Evolutionary conservation across 2,329 filamentous ascomycete species (phyloP).

Genomic region (Orbilia blumenaviensis): DNA sequence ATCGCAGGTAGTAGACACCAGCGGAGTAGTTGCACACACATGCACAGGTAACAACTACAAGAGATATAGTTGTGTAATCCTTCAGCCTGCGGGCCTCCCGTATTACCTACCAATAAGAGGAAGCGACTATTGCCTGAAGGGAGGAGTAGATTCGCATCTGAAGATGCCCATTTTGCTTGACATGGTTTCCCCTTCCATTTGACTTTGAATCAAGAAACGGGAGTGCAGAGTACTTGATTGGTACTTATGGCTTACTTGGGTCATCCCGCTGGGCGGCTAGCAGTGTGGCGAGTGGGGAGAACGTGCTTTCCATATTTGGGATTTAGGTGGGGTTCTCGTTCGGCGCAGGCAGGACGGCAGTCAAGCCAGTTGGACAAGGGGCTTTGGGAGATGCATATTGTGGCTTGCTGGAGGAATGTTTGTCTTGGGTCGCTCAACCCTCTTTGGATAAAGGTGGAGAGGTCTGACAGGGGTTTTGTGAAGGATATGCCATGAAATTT

Average conservation of each 20-base stretch:
- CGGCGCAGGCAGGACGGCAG: constrained; percentile 42
- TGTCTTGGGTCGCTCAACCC: constrained; percentile 40
- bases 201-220: neutral
- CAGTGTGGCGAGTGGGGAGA: constrained; percentile 46
- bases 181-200: neutral
- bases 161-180: neutral
- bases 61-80: neutral
- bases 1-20: neutral
- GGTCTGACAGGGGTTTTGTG: constrained; percentile 21
- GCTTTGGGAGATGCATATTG: constrained; percentile 24
- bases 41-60: neutral
- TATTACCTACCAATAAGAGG: constrained; percentile 9
- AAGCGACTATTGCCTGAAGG: neutral
- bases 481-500: neutral
- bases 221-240: constrained; percentile 43
- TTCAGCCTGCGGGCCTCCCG: neutral
- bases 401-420: constrained; percentile 42
- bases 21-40: neutral
- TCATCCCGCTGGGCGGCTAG: constrained; percentile 50
- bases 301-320: constrained; percentile 30
- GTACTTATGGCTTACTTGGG: constrained; percentile 34
- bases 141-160: neutral
- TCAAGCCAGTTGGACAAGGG: constrained; percentile 54
- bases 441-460: constrained; percentile 49
- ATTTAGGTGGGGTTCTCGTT: constrained; percentile 10